phyloP scores from a whole-genome alignment of 2,329 filamentous ascomycete genomes.

The Shiraia sp. region DNA sequence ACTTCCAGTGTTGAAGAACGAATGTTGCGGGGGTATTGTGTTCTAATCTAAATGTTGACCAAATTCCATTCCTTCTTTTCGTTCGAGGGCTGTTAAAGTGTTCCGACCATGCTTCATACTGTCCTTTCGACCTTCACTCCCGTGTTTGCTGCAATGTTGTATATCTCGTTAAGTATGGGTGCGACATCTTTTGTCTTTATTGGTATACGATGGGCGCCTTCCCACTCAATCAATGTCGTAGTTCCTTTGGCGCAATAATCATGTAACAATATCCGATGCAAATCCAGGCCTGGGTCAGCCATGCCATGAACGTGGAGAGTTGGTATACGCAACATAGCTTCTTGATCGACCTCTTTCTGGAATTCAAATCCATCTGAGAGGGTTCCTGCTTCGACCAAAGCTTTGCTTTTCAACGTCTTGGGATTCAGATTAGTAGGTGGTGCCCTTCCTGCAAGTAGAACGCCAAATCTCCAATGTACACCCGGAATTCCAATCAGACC shows the following conservation, averaged over 20 bases:
- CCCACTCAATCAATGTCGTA: constrained; percentile 69
- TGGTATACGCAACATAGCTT: constrained; percentile 58
- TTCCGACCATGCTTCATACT: constrained; percentile 13
- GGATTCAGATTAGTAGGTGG: constrained; percentile 61
- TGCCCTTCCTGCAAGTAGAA: constrained; percentile 64
- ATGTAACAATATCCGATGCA: constrained; percentile 60
- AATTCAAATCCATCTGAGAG: constrained; percentile 51
- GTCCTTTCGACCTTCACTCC: constrained; percentile 46
- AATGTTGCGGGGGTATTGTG: too few relatives aligned
- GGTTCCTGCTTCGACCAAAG: constrained; percentile 46
- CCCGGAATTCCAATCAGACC: constrained; percentile 30
- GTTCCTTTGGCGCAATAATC: constrained; percentile 63
- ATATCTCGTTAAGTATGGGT: constrained; percentile 56
- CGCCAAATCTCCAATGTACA: constrained; percentile 60
- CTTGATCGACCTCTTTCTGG: constrained; percentile 43
- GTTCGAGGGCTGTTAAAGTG: too few relatives aligned
- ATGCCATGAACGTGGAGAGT: constrained; percentile 72
- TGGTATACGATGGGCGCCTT: constrained; percentile 71
- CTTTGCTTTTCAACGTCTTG: constrained; percentile 36
- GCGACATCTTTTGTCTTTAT: constrained; percentile 69
- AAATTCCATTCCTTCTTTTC: too few relatives aligned
- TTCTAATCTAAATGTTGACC: too few relatives aligned
- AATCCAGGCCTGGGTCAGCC: constrained; percentile 61
- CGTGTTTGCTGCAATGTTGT: constrained; percentile 56
- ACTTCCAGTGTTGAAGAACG: too few relatives aligned